Percentiles rank a stretch among this genome's conserved stretches.
These are phyloP conservation scores for Neurospora sp. DNA, from an alignment of 495 filamentous ascomycete species.

Conservation along the genomic window DNA sequence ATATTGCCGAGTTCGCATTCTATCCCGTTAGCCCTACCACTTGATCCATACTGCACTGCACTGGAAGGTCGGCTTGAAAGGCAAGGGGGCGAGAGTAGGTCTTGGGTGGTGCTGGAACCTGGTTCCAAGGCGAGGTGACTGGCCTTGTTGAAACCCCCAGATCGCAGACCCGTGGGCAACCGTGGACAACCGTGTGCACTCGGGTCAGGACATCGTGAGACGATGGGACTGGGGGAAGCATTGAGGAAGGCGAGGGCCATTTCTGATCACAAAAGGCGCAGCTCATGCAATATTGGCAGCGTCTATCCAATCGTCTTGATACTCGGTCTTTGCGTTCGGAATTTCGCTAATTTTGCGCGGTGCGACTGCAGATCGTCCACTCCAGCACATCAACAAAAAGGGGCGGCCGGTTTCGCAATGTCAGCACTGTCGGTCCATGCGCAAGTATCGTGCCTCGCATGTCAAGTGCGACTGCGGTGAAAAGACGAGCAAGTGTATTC, in stretches of 20 bases:
- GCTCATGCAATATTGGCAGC: neutral
- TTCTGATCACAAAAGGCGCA: neutral
- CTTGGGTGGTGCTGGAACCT: neutral
- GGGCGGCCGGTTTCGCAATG: constrained; percentile 98
- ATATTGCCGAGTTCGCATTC: constrained; percentile 14
- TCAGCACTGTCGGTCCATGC: constrained; percentile 88
- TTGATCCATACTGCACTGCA: neutral
- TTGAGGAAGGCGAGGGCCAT: neutral
- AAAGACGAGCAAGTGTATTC: constrained; percentile 67
- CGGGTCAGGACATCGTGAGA: neutral
- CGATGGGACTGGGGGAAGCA: neutral
- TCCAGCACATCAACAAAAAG: constrained; percentile 96
- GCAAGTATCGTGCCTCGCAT: constrained; percentile 94
- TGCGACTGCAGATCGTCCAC: constrained; percentile 62
- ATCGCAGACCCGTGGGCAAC: neutral
- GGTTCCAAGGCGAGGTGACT: neutral
- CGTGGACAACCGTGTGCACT: neutral
- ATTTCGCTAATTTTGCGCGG: constrained; percentile 1
- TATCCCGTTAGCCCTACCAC: constrained; percentile 1
- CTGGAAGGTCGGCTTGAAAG: neutral
- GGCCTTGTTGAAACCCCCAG: neutral
- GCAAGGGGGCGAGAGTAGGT: neutral
- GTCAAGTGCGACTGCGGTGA: constrained; percentile 96
- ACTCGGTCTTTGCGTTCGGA: neutral
- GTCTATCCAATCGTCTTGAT: neutral